Evolutionary conservation across 441 rosid species (phyloP), one percentile per base, ranked within the genome.

Genomic region (Kokia cookei): DNA sequence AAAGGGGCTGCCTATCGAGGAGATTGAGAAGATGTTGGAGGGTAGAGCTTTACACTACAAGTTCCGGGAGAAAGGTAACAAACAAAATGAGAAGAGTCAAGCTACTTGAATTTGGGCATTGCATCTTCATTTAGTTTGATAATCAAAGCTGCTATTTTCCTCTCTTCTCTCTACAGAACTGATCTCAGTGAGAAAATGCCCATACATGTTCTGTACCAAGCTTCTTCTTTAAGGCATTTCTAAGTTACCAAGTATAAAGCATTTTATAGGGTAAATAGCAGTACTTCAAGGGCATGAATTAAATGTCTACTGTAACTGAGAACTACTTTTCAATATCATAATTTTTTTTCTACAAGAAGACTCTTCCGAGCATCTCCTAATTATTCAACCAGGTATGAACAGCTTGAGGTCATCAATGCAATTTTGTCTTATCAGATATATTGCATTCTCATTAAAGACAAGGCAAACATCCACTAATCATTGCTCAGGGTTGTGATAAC

Each of bases 1-100:
- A 0, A 89, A 91, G 79, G 98, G 92, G 19, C 77, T 93, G 65
- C 88, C 93, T 8, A 86, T 93, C 29, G 98, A 93, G 70, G 92
- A 91, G 78, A 80, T 91, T 17, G 93, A 93, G 86, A 84, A 84
- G 80, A 85, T 90, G 91, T 77, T 90, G 74, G 90, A 90, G 75
- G 73, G 40, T 66, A 82, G 92, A 75, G 69, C 91, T 32, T 55
- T 84, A 62, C 84, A 83, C 65, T 84, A 72, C 79, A 91, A 55
- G 79, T 91, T 88, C 81, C 88, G 94, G 94, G 79, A 80, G 79
- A 81, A 76, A 64, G 75, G 60, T n/a, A 6, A 81, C 54, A 48
- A 75, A 32, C 60, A 59, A 40, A 71, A 48, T 26, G 83, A 84
- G 77, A 77, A 83, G 67, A 76, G 69, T 55, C 84, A 75, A 68